phyloP scores from a whole-genome alignment of 768 basidiomycete genomes.

The Termitomyces sp. region DNA sequence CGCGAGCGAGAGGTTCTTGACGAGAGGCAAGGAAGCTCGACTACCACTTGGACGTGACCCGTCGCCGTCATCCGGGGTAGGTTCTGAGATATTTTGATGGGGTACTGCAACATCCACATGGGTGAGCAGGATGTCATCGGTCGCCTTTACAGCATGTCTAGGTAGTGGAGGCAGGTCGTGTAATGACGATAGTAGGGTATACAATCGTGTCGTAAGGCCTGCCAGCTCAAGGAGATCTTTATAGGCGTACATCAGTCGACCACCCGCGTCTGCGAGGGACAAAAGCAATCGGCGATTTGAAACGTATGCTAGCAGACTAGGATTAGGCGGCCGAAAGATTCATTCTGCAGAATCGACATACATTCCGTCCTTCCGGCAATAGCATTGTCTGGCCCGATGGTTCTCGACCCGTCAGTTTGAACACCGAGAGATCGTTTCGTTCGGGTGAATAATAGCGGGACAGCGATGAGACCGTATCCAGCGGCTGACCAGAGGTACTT shows the following conservation, averaged over 20 bases:
- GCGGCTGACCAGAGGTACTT: conserved; percentile 95
- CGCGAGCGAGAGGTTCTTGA: conserved; percentile 62
- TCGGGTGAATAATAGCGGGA: conserved; percentile 79
- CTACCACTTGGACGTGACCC: background rate
- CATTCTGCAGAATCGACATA: conserved; percentile 12
- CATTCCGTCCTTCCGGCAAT: conserved; percentile 48
- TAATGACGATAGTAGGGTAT: conserved; percentile 81
- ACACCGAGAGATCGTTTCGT: conserved; percentile 33
- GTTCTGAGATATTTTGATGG: conserved; percentile 6
- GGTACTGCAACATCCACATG: conserved; percentile 75
- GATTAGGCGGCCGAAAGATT: background rate
- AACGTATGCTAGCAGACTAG: conserved; percentile 60
- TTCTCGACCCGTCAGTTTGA: conserved; percentile 9
- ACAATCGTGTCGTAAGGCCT: conserved; percentile 87
- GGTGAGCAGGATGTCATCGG: conserved; percentile 54
- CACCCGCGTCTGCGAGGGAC: conserved; percentile 95
- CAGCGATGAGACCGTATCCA: conserved; percentile 88
- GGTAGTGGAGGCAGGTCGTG: conserved; percentile 66
- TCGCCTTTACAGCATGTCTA: conserved; percentile 25
- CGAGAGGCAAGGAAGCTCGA: conserved; percentile 45
- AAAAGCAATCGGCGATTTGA: conserved; percentile 88
- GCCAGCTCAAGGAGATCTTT: conserved; percentile 96
- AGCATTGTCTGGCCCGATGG: conserved; percentile 30
- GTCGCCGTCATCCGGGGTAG: background rate
- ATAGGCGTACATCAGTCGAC: conserved; percentile 93